Conservation (phyloP, 768 basidiomycete species). For the Psilocybe cubensis region DNA sequence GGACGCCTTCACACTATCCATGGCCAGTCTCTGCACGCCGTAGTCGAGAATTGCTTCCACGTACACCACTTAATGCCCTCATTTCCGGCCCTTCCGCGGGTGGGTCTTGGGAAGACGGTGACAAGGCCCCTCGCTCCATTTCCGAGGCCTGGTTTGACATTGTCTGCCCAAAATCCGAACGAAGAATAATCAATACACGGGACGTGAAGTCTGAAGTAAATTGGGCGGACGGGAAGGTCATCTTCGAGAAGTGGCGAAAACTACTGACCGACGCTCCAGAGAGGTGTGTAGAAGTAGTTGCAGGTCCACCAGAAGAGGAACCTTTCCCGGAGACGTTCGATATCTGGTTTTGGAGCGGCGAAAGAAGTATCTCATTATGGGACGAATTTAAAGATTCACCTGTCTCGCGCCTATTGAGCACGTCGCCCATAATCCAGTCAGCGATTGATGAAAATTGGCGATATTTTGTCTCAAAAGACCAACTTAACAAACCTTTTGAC, state of each 20-base stretch:
- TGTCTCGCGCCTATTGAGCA: slow-evolving; percentile 42
- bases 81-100: slow-evolving; percentile 51
- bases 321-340: slow-evolving; percentile 49
- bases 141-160: slow-evolving; percentile 46
- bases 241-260: slow-evolving; percentile 43
- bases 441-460: slow-evolving; percentile 47
- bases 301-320: slow-evolving; percentile 37
- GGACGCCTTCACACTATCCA: slow-evolving; percentile 47
- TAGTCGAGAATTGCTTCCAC: slow-evolving; percentile 26
- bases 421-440: slow-evolving; percentile 45
- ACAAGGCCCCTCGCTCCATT: slow-evolving; percentile 49
- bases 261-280: slow-evolving; percentile 44
- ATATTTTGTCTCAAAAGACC: slow-evolving; percentile 33
- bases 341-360: slow-evolving; percentile 45
- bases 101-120: slow-evolving; percentile 42
- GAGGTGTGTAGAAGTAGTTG: slow-evolving; percentile 47
- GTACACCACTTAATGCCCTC: slow-evolving; percentile 47
- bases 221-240: slow-evolving; percentile 33
- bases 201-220: slow-evolving; percentile 41
- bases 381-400: slow-evolving; percentile 45
- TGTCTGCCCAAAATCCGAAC: slow-evolving; percentile 46
- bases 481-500: slow-evolving; percentile 40
- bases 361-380: slow-evolving; percentile 47
- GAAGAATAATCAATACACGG: slow-evolving; percentile 40
- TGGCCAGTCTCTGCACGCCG: slow-evolving; percentile 36